Conservation (phyloP, 1,139 yeast species). For the Chernovozyma sophiae-reginae region DNA sequence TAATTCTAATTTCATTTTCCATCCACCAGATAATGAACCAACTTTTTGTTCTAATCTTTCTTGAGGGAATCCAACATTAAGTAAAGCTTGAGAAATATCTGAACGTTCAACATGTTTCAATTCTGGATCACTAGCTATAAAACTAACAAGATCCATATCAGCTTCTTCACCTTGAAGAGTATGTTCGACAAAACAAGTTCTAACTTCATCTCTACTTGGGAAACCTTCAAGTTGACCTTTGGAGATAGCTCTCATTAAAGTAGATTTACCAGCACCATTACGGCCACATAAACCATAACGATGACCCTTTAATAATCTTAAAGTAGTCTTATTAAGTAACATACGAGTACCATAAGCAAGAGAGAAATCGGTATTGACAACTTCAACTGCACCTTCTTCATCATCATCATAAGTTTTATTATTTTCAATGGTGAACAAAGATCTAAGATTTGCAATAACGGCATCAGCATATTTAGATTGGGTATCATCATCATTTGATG, state of each 20-base stretch:
- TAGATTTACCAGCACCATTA: constrained; percentile 98
- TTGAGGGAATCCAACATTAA: constrained; percentile 85
- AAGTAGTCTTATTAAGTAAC: constrained; percentile 87
- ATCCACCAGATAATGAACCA: constrained; percentile 95
- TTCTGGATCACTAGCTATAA: constrained; percentile 90
- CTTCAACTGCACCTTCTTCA: constrained; percentile 66
- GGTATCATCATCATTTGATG: constrained; percentile 27
- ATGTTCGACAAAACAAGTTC: constrained; percentile 97
- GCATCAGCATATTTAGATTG: constrained; percentile 41
- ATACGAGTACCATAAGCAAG: constrained; percentile 97
- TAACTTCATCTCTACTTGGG: constrained; percentile 83
- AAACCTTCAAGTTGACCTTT: constrained; percentile 97
- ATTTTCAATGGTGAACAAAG: constrained; percentile 62
- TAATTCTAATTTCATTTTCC: constrained; percentile 97
- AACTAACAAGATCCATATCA: constrained; percentile 79
- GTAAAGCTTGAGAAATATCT: constrained; percentile 73
- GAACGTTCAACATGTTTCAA: constrained; percentile 56
- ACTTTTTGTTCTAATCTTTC: constrained; percentile 86
- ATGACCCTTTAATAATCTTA: constrained; percentile 88
- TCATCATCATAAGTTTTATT: constrained; percentile 50
- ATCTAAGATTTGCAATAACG: constrained; percentile 55
- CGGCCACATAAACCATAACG: constrained; percentile 98
- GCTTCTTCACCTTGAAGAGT: constrained; percentile 94
- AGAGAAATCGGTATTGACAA: constrained; percentile 92
- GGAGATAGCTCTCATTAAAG: constrained; percentile 94